A percentile compares a stretch with the other conserved stretches of the same genome.
phyloP scores from a whole-genome alignment of 129 eudicot species.

The Artemisia argyi region DNA sequence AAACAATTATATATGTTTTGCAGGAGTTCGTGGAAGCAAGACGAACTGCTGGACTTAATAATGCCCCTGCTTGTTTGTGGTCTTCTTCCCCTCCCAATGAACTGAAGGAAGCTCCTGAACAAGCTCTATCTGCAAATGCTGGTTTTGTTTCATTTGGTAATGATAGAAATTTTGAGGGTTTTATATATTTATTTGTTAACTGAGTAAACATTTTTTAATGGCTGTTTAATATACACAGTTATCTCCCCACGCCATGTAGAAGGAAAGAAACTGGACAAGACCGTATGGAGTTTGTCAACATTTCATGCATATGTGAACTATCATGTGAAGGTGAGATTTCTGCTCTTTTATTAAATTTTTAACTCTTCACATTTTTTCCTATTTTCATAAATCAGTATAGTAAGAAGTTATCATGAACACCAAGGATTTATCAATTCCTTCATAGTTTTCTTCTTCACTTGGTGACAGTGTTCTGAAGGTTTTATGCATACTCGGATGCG shows the following conservation, averaged over 20 bases:
- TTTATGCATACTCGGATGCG: constrained; percentile 99
- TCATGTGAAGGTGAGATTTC: constrained; percentile 82
- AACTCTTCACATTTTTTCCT: not conserved
- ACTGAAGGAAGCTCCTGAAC: constrained; percentile 61
- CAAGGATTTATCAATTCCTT: not conserved
- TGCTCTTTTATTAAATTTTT: not conserved
- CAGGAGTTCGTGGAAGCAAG: constrained; percentile 96
- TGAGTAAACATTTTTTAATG: constrained; percentile 1
- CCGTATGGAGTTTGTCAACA: constrained; percentile 89
- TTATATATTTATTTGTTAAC: constrained; percentile 5
- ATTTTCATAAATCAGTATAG: not conserved
- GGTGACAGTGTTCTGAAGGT: constrained; percentile 89
- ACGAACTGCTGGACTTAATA: constrained; percentile 65
- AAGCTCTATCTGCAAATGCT: constrained; percentile 79
- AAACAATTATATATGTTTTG: constrained; percentile 3
- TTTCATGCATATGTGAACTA: constrained; percentile 93
- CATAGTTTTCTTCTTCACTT: constrained; percentile 15
- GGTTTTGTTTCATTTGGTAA: constrained; percentile 96
- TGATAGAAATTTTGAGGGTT: not conserved
- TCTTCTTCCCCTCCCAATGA: constrained; percentile 83
- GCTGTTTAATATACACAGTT: constrained; percentile 46
- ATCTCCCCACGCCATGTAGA: constrained; percentile 89
- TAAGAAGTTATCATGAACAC: not conserved
- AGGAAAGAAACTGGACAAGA: constrained; percentile 84
- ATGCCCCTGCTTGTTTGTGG: constrained; percentile 92